Percentiles rank a stretch among this genome's conserved stretches.
phyloP scores from a whole-genome alignment of 83 land plant species.

The Diphasiastrum complanatum region DNA sequence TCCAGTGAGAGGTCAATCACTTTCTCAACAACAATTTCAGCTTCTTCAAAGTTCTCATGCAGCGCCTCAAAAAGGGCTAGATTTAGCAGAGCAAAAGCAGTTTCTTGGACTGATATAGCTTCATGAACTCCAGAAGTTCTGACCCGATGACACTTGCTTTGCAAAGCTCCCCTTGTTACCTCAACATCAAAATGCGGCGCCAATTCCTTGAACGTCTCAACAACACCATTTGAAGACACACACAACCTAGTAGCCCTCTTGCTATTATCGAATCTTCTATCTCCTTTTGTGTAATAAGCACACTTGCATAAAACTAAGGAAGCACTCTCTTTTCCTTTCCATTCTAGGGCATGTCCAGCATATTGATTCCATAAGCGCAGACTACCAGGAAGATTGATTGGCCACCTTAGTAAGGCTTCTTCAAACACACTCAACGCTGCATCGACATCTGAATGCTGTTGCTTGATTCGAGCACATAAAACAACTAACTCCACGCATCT shows the following conservation, averaged over 20 bases:
- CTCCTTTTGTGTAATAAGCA: slow-evolving; percentile 25
- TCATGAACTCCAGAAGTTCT: not conserved
- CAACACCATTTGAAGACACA: not conserved
- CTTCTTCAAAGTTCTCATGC: slow-evolving; percentile 32
- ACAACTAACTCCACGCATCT: slow-evolving; percentile 54
- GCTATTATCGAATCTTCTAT: slow-evolving; percentile 4
- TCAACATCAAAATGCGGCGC: too few relatives aligned
- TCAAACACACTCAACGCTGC: slow-evolving; percentile 44
- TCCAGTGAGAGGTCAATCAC: slow-evolving; percentile 41
- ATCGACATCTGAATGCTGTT: slow-evolving; percentile 12
- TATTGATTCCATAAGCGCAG: slow-evolving; percentile 85
- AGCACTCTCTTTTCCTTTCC: slow-evolving; percentile 27
- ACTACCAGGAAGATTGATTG: slow-evolving; percentile 46
- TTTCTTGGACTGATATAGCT: slow-evolving; percentile 27
- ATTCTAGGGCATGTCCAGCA: slow-evolving; percentile 39
- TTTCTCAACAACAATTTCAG: slow-evolving; percentile 40
- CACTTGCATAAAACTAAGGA: slow-evolving; percentile 41
- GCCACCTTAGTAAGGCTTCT: slow-evolving; percentile 50
- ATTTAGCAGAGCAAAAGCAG: slow-evolving; percentile 55
- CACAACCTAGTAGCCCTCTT: not conserved
- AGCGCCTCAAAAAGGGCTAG: slow-evolving; percentile 49
- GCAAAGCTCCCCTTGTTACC: too few relatives aligned
- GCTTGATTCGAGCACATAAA: slow-evolving; percentile 29
- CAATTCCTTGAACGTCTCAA: too few relatives aligned
- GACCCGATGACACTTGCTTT: slow-evolving; percentile 1